Percentiles rank a stretch among this genome's conserved stretches.
These are phyloP conservation scores for Pigoraptor vietnamica DNA, from an alignment of 78 protist species.

Conservation along the genomic window DNA sequence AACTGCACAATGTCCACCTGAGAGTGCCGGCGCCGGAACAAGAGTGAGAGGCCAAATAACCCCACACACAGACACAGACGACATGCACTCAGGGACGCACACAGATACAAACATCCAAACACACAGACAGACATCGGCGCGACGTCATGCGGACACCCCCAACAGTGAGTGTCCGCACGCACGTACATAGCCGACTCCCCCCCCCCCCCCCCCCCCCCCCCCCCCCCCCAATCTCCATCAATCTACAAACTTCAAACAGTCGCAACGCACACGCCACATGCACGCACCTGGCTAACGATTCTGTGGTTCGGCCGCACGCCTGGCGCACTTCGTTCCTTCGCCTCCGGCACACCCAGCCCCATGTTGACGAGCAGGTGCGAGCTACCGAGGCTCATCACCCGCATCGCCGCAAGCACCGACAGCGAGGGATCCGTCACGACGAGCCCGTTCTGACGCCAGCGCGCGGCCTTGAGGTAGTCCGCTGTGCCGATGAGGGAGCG, in stretches of 20 bases:
- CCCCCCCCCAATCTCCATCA: no score
- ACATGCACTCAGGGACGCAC: background rate
- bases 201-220: no score
- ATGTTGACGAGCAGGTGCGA: background rate
- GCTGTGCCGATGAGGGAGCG: background rate
- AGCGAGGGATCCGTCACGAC: background rate
- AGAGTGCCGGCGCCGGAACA: no score
- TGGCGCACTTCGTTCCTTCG: background rate
- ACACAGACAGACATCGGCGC: no score
- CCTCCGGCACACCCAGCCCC: background rate
- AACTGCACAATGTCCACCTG: background rate
- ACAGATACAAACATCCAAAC: background rate
- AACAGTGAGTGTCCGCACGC: no score
- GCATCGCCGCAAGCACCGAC: background rate
- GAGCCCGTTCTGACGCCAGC: background rate
- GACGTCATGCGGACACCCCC: no score
- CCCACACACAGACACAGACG: background rate
- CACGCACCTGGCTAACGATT: background rate
- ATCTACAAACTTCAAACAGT: no score
- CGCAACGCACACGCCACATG: no score
- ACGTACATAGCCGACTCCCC: no score
- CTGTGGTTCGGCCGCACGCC: background rate
- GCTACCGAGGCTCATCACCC: background rate
- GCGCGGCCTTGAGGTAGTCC: background rate
- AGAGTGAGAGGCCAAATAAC: background rate